Percentiles rank a stretch among this genome's conserved stretches.
Evolutionary conservation across 495 filamentous ascomycete genomes (phyloP).

Genomic region (Hypoxylon trugodes): DNA sequence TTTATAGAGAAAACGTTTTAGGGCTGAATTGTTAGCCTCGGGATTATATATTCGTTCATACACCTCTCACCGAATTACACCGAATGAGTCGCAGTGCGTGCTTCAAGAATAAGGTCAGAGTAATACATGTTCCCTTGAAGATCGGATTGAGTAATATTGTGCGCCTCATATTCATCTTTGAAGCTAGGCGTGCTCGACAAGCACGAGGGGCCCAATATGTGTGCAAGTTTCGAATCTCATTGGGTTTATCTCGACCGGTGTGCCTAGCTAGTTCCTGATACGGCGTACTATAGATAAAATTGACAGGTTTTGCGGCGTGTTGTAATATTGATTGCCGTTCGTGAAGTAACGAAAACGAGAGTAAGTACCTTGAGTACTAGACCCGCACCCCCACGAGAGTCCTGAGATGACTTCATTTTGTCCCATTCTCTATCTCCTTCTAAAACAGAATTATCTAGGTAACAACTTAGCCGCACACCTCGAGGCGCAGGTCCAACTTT

Average conservation of each 20-base stretch:
- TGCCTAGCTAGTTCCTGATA: constrained; percentile 11
- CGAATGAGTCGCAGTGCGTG: neutral
- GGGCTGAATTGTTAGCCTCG: constrained; percentile 3
- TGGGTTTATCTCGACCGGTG: constrained; percentile 8
- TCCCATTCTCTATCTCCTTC: neutral
- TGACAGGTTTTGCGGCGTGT: neutral
- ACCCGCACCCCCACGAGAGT: neutral
- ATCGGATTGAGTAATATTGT: constrained; percentile 14
- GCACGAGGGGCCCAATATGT: constrained; percentile 19
- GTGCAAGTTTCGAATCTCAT: constrained; percentile 23
- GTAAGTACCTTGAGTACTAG: neutral
- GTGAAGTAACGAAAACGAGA: neutral
- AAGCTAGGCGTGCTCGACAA: constrained; percentile 6
- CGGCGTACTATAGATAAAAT: neutral
- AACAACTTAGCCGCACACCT: constrained; percentile 28
- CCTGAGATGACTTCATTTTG: constrained; percentile 15
- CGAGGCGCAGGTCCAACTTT: constrained; percentile 37
- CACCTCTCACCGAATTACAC: neutral
- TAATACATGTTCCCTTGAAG: constrained; percentile 2
- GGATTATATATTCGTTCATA: constrained; percentile 6
- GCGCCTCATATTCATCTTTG: constrained; percentile 5
- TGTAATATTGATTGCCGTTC: neutral
- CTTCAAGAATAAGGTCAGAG: no score
- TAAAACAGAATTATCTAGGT: neutral
- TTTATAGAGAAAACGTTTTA: neutral